Evolutionary conservation across 2,329 filamentous ascomycete species (phyloP), one percentile per base, ranked within the genome.

Genomic region (Xylariaceae sp.): DNA sequence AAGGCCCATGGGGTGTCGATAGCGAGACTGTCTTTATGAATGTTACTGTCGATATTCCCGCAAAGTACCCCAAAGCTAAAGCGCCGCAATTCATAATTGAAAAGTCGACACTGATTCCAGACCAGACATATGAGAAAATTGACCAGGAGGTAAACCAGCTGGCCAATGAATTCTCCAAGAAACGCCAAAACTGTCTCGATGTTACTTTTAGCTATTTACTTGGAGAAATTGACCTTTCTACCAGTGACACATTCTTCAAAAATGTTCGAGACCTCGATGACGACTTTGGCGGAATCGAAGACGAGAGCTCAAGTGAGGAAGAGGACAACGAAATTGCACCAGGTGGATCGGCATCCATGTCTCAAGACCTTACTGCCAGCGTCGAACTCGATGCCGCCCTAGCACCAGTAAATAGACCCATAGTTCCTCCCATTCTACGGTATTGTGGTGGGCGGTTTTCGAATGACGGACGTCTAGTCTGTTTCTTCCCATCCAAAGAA

Each of bases 281-380:
- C 60, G 75, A 76, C 42, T 62, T 80, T 6, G 79, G 77, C 51
- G 80, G 71, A 3, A 67, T 83, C 33, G 77, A 74, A 30, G 87
- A 88, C 49, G 89, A 94, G 56, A 92, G 89, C 57, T 96, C 90
- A 3, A 95, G 88, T 60, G 86, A 90, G 54, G 86, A 89, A 52
- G 88, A 91, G 56, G 89, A 91, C 18, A 73, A 73, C 41, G 73
- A 77, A 19, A 77, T 79, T 11, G 74, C 75, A 0, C 64, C 75
- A 2, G 76, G 76, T 3, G 76, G 75, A 15, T 80, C 77, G 9
- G 77, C 75, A 11, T 76, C 78, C 47, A 80, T 85, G 77, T 84
- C 81, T 6, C 81, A 83, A 55, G 81, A 85, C 56, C 70, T 85
- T 18, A 75, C 73, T 39, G 73, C 75, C 9, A 81, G 76, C 52